Evolutionary conservation across 1,139 yeast species (phyloP).

Genomic region (Torulaspora globosa): DNA sequence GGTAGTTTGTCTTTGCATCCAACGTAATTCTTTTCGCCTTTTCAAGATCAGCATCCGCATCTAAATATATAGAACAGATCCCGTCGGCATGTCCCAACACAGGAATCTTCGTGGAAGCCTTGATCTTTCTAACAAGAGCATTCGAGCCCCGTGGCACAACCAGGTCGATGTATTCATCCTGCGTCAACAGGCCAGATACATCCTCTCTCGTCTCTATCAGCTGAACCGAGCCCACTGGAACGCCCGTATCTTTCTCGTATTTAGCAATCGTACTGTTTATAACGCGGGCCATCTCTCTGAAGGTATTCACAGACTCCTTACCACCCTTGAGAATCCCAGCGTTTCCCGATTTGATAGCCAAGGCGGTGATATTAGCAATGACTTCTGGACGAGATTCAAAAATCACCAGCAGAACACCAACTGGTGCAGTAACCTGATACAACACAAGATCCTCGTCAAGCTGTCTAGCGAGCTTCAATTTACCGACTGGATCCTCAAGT

Average conservation of each 20-base stretch:
- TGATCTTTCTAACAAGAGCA: constrained; percentile 79
- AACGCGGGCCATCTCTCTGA: constrained; percentile 72
- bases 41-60: constrained; percentile 64
- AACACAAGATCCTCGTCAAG: constrained; percentile 83
- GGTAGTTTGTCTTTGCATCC: constrained; percentile 92
- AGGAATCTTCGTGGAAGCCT: constrained; percentile 85
- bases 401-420: constrained; percentile 87
- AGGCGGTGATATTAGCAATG: constrained; percentile 92
- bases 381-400: constrained; percentile 98
- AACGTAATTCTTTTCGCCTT: constrained; percentile 73
- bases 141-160: constrained; percentile 98
- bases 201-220: constrained; percentile 85
- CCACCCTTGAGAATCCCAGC: constrained; percentile 98
- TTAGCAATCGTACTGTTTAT: constrained; percentile 55
- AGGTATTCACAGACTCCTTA: constrained; percentile 82
- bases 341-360: constrained; percentile 92
- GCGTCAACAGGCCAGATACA: constrained; percentile 75
- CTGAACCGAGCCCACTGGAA: constrained; percentile 80
- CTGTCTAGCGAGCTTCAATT: constrained; percentile 71
- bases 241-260: constrained; percentile 48
- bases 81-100: constrained; percentile 99
- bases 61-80: constrained; percentile 82
- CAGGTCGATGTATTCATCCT: constrained; percentile 86
- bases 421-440: constrained; percentile 83
- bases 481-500: constrained; percentile 87